A percentile compares a stretch with the other conserved stretches of the same genome.
Evolutionary conservation across 768 basidiomycete genomes (phyloP).

Genomic region (Russula earlei): DNA sequence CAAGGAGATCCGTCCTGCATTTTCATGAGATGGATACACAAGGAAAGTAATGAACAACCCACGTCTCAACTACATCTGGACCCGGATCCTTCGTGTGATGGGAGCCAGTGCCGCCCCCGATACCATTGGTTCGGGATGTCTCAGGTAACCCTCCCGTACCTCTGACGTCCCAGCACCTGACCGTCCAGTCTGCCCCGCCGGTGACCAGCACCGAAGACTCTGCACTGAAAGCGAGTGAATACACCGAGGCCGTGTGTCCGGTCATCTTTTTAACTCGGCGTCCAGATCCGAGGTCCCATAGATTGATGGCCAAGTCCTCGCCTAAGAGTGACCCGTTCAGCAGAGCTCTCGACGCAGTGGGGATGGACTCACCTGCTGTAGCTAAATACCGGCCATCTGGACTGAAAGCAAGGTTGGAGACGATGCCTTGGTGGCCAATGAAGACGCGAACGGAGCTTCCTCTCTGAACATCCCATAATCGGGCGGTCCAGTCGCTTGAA

Average conservation of each 20-base stretch:
- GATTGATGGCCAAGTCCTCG: conserved; percentile 85
- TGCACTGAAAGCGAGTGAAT: conserved; percentile 84
- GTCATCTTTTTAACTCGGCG: conserved; percentile 93
- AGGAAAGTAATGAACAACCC: conserved; percentile 26
- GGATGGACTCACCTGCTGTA: conserved; percentile 53
- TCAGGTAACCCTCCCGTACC: conserved; percentile 51
- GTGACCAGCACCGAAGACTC: conserved; percentile 88
- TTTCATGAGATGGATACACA: conserved; percentile 5
- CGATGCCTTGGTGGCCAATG: conserved; percentile 85
- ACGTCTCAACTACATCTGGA: conserved; percentile 66
- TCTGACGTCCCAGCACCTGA: conserved; percentile 97
- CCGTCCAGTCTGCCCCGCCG: conserved; percentile 90
- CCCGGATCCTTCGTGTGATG: conserved; percentile 24
- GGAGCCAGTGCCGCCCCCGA: conserved; percentile 24
- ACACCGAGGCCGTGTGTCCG: conserved; percentile 83
- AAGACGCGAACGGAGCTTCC: conserved; percentile 92
- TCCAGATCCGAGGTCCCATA: conserved; percentile 97
- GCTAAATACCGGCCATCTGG: conserved; percentile 94
- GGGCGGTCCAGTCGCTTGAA: conserved; percentile 91
- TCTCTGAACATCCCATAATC: conserved; percentile 97
- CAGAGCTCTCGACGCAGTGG: background rate
- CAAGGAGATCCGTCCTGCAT: conserved; percentile 68
- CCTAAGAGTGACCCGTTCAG: conserved; percentile 33
- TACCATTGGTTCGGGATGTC: conserved; percentile 52
- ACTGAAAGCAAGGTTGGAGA: conserved; percentile 80